Percentiles rank a stretch among this genome's conserved stretches.
phyloP scores from a whole-genome alignment of 2,329 filamentous ascomycete species.

The Fusarium hostae region DNA sequence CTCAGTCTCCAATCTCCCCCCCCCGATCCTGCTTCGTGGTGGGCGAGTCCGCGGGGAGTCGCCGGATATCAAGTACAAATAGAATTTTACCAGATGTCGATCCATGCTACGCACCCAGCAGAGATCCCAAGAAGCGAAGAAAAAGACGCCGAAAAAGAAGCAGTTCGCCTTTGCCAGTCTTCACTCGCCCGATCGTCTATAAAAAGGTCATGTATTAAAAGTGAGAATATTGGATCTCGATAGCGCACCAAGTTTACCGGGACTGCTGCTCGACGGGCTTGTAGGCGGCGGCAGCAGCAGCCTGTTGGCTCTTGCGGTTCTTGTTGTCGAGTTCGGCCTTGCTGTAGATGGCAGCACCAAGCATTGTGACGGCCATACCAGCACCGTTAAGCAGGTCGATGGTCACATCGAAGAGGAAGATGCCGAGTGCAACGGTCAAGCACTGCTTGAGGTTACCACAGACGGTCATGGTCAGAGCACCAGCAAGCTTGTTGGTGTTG shows the following conservation, averaged over 20 bases:
- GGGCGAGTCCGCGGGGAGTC: constrained; percentile 15
- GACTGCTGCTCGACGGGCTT: constrained; percentile 51
- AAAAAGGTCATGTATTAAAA: constrained; percentile 44
- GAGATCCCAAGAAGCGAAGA: constrained; percentile 22
- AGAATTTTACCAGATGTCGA: constrained; percentile 22
- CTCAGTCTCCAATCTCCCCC: constrained; percentile 25
- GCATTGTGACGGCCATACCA: constrained; percentile 65
- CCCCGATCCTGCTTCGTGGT: constrained; percentile 13
- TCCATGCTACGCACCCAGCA: constrained; percentile 9
- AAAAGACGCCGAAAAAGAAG: constrained; percentile 34
- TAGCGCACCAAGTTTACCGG: constrained; percentile 26
- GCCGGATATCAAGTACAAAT: constrained; percentile 31
- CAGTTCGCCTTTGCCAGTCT: constrained; percentile 24
- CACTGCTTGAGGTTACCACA: constrained; percentile 70
- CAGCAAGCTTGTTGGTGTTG: constrained; percentile 67
- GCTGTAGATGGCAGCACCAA: constrained; percentile 67
- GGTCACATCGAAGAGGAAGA: constrained; percentile 62
- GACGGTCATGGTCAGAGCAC: constrained; percentile 69
- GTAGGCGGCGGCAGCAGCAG: constrained; percentile 50
- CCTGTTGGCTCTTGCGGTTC: constrained; percentile 44
- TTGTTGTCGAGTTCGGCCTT: constrained; percentile 66
- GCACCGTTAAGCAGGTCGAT: constrained; percentile 65
- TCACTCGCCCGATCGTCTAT: constrained; percentile 39
- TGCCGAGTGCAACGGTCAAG: constrained; percentile 64
- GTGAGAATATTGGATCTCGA: constrained; percentile 26